Conservation (phyloP, 2,329 filamentous ascomycete genomes). For the Fusarium pseudonygamai region DNA sequence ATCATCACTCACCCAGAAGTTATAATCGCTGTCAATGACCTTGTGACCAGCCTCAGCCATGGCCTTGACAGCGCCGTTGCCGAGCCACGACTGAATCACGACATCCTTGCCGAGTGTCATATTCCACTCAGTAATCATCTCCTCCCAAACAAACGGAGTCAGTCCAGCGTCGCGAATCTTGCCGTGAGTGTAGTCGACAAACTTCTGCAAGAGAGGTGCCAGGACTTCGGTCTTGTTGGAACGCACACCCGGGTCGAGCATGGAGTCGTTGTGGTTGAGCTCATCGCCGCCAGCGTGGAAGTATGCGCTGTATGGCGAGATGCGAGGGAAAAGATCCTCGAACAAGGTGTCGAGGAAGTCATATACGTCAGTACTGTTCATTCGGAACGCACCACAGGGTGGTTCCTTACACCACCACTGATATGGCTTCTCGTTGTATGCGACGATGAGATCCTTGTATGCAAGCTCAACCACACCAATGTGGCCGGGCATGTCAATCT, state of each 20-base stretch:
- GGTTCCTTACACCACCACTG: slow-evolving; percentile 69
- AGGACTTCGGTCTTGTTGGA: slow-evolving; percentile 73
- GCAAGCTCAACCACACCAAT: slow-evolving; percentile 61
- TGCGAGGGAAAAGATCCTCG: slow-evolving; percentile 78
- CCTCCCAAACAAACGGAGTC: slow-evolving; percentile 86
- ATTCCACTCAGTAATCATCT: slow-evolving; percentile 83
- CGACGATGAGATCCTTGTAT: slow-evolving; percentile 65
- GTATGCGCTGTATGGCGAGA: slow-evolving; percentile 74
- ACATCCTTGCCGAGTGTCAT: slow-evolving; percentile 75
- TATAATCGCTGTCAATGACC: slow-evolving; percentile 79
- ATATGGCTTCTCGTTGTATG: slow-evolving; percentile 65
- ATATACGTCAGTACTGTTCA: slow-evolving; percentile 77
- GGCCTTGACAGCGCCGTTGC: slow-evolving; percentile 66
- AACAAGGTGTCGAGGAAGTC: slow-evolving; percentile 77
- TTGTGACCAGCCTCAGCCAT: slow-evolving; percentile 72
- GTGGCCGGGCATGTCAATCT: slow-evolving; percentile 71
- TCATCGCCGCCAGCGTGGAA: slow-evolving; percentile 93
- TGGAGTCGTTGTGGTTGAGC: slow-evolving; percentile 74
- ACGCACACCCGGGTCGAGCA: slow-evolving; percentile 75
- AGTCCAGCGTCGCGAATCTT: slow-evolving; percentile 72
- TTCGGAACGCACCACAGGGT: slow-evolving; percentile 75
- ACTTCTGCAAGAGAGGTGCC: slow-evolving; percentile 79
- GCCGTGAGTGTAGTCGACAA: slow-evolving; percentile 75
- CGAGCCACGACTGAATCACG: slow-evolving; percentile 82
- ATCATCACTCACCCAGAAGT: slow-evolving; percentile 71